Base-by-base conservation (phyloP, 2,329 filamentous ascomycete genomes). In the Pseudocercospora crystallina region DNA sequence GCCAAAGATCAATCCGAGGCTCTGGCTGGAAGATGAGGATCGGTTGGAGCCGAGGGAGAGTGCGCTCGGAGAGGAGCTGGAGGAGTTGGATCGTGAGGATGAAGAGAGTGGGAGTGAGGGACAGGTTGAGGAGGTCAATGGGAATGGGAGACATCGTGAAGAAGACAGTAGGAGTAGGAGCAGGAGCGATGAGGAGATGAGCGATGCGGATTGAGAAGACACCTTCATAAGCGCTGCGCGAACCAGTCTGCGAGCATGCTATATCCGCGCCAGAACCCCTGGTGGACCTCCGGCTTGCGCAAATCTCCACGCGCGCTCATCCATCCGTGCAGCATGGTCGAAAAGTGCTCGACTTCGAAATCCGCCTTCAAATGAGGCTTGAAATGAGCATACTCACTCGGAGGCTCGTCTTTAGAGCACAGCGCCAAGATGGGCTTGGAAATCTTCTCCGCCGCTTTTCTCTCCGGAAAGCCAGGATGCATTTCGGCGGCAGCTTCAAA, bases 21-120 rank as follows among this genome's bases (percentile, higher is more conserved):
- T 87, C 58, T 80, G 89, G 44, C 69, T 99, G 58, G 94, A 99
- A 73, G 94, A 99, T 69, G 67, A 95, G 68, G 94, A 95, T 59
- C 72, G 91, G 63, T 66, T 99, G 64, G 92, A 96, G 66, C 87
- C 90, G 43, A 81, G 92, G 58, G 81, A 89, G 32, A 96, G 91
- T 70, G 84, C 90, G 32, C 70, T 97, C 53, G 89, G 87, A 1
- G 89, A 90, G 60, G 75, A 78, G 61, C 77, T 92, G 48, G 88
- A 92, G 59, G 84, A 84, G 57, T 66, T 90, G 59, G 70, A 89
- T 41, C 81, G 83, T 46, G 82, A 83, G 35, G 80, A 80, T 2
- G 80, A 81, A 0, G 61, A 60, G 8, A 14, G 8, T 5, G 38
- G 36, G 20, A 26, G 29, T 10, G 56, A 53, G 44, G 57, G 47